Conservation (phyloP, 108 stramenopile species). For the Cyclostephanos tholiformis region DNA sequence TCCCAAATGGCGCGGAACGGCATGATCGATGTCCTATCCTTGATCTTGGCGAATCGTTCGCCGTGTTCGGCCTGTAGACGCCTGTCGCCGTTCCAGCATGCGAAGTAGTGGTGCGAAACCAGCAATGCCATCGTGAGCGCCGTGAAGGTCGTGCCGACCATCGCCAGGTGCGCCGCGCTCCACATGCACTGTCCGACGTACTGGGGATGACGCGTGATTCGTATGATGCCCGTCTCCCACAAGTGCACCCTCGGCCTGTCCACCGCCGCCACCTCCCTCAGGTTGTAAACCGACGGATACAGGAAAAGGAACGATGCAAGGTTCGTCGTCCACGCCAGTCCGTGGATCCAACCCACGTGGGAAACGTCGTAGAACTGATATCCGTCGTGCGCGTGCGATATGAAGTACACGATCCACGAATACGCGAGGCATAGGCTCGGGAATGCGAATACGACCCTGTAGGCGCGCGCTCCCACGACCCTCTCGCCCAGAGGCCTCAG, state of each 20-base stretch:
- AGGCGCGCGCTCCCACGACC: constrained; percentile 87
- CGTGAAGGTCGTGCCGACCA: constrained; percentile 90
- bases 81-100: constrained; percentile 95
- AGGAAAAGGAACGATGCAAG: constrained; percentile 92
- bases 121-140: constrained; percentile 79
- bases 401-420: constrained; percentile 94
- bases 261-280: constrained; percentile 91
- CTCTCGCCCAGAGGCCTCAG: constrained; percentile 89
- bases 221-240: constrained; percentile 95
- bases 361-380: constrained; percentile 84
- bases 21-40: constrained; percentile 79
- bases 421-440: constrained; percentile 86
- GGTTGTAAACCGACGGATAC: constrained; percentile 94
- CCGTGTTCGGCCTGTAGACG: constrained; percentile 82
- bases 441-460: constrained; percentile 95
- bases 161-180: constrained; percentile 88
- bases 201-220: constrained; percentile 97
- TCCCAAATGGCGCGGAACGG: constrained; percentile 93
- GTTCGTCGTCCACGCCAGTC: constrained; percentile 66
- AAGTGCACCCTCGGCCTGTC: constrained; percentile 82
- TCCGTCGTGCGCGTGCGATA: constrained; percentile 94
- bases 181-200: constrained; percentile 92
- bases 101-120: constrained; percentile 91
- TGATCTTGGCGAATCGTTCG: constrained; percentile 74
- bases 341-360: constrained; percentile 56